Evolutionary conservation across 768 basidiomycete species (phyloP), one percentile per base, ranked within the genome.

Genomic region (Naganishia kalamii): DNA sequence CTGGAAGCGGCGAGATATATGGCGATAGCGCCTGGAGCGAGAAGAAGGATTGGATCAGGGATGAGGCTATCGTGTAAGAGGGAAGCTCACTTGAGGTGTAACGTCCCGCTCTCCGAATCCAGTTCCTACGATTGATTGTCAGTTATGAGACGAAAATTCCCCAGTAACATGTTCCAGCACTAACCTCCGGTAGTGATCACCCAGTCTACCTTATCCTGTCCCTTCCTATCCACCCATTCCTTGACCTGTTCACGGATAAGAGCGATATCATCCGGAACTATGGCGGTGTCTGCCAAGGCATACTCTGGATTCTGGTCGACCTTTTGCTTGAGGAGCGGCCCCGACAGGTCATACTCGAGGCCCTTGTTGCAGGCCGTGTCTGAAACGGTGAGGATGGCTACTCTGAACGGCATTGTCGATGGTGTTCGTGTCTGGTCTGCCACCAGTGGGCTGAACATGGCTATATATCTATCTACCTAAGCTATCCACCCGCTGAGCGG

Each of bases 61-160:
- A 50, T 37, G 25, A 15, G 10, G 23, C 1, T 35, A 62, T 13
- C 25, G 44, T 44, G 27, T 10, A 59, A 23, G n/a, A 6, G 4
- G 59, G 44, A 5, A 49, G 29, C 69, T 15, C 51, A 88, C 90
- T 83, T 94, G 90, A 41, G 91, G 91, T 4, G 91, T 94, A 47
- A 81, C 79, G 77, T 94, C 91, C 69, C 88, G 80, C 32, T 83
- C 80, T 0, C 90, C 88, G 71, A 92, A 91, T 7, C 91, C 91
- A 0, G 91, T 94, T 11, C 63, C 63, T 64, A 29, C 32, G n/a
- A 35, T 13, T 23, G 11, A 8, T 4, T 5, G 10, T 27, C 23
- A 19, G 21, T 10, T 6, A 30, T 46, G 27, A 29, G 50, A 30
- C 25, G 7, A n/a, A 44, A 12, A 19, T 10, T 32, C 27, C 13